Conservation (phyloP, 257 asterid species). For the Solanum medicagineum region DNA sequence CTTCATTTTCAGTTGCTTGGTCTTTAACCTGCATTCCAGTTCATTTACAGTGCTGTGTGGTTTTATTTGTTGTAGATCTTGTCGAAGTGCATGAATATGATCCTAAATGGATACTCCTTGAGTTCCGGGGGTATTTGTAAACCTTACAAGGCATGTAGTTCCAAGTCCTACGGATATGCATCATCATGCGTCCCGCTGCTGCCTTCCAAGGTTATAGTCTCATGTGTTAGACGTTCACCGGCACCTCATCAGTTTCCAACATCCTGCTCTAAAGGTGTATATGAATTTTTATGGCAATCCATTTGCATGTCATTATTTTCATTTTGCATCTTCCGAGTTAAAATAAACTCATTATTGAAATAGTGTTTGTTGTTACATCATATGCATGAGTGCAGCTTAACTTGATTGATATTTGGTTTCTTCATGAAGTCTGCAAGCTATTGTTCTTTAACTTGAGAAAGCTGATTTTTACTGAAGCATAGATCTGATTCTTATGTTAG, state of each 20-base stretch:
- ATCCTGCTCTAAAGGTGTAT: constrained; percentile 29
- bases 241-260: constrained; percentile 8
- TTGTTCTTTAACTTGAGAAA: not conserved
- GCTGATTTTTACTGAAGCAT: not conserved
- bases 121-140: constrained; percentile 22
- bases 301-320: not conserved
- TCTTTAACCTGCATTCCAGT: not conserved
- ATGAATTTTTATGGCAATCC: not conserved
- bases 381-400: not conserved
- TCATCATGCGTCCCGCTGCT: constrained; percentile 5
- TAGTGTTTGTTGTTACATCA: not conserved
- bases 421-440: not conserved
- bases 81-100: constrained; percentile 30
- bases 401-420: not conserved
- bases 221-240: constrained; percentile 10
- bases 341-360: not conserved
- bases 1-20: not conserved
- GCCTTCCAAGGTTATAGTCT: constrained; percentile 8
- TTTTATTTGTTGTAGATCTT: not conserved
- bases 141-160: constrained; percentile 20
- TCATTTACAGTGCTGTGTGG: not conserved
- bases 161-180: constrained; percentile 9
- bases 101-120: constrained; percentile 29
- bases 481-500: not conserved
- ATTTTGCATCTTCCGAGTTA: not conserved